phyloP scores from a whole-genome alignment of 1,284 basidiomycete genomes.

The Pseudozyma hubeiensis region DNA sequence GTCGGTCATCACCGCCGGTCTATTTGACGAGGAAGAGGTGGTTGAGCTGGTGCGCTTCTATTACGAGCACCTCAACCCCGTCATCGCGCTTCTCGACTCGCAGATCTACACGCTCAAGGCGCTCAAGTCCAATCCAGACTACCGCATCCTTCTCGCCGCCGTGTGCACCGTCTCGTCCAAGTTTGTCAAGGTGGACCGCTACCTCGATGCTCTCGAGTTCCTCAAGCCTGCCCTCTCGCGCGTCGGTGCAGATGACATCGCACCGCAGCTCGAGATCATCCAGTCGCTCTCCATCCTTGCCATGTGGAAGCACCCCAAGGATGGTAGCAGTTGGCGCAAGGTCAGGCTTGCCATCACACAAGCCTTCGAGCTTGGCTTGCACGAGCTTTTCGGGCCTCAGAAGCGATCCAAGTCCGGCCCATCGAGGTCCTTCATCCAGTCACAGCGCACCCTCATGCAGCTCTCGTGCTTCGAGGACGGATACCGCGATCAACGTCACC shows the following conservation, averaged over 20 bases:
- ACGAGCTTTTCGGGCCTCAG: constrained; percentile 49
- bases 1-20: constrained; percentile 41
- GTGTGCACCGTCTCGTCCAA: constrained; percentile 85
- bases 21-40: constrained; percentile 49
- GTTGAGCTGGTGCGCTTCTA: constrained; percentile 43
- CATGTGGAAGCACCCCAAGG: constrained; percentile 79
- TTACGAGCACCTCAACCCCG: constrained; percentile 53
- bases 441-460: constrained; percentile 46
- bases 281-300: constrained; percentile 86
- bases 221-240: constrained; percentile 76
- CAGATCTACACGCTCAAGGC: constrained; percentile 71
- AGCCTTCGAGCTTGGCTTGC: constrained; percentile 69
- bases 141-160: constrained; percentile 82
- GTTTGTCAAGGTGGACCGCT: constrained; percentile 78
- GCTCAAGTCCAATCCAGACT: constrained; percentile 75
- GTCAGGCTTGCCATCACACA: constrained; percentile 66
- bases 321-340: constrained; percentile 69
- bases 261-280: constrained; percentile 80
- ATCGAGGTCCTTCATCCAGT: constrained; percentile 46
- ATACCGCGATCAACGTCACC: constrained; percentile 49
- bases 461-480: constrained; percentile 53
- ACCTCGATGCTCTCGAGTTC: constrained; percentile 69
- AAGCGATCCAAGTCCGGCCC: constrained; percentile 45
- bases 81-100: constrained; percentile 67
- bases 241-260: constrained; percentile 76